Base-by-base conservation (phyloP, 495 filamentous ascomycete genomes). In the Daldinia grandis region DNA sequence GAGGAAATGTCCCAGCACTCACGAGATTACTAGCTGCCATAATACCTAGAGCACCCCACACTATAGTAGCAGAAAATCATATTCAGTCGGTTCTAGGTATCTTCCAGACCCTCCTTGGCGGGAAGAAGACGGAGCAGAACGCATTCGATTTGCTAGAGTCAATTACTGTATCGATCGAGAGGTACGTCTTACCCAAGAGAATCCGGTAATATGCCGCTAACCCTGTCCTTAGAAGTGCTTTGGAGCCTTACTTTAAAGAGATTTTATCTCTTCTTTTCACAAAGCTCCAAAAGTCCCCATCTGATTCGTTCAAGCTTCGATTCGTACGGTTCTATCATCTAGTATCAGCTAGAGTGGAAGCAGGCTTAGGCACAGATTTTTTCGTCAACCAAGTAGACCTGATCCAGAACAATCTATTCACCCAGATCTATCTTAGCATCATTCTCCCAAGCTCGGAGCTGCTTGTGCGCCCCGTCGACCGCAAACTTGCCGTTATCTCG, bases 301-400 rank as follows among this genome's bases (percentile, higher is more conserved):
- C 94, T 0, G 94, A 97, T 69, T 89, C 84, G 31, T 90, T 95
- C 77, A 89, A 92, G 42, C 78, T 90, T 30, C 88, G 92, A 57
- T 97, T 98, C 71, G 89, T 92, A 31, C 91, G 93, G 35, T 92
- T 98, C 82, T 98, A 93, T 78, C 94, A 98, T 77, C 90, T 98
- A 74, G 84, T 98, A 40, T 92, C 92, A 51, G 90, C 93, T 10
- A 87, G 86, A 42, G 85, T 89, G 19, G 89, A 93, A 74, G 67
- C 68, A n/a, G 93, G 93, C 28, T 87, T 94, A 55, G 94, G 93
- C 50, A 87, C 93, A 15, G 96, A 99, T 78, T 96, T 92, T 79
- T 90, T 97, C 80, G 90, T 97, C 81, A 84, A 82, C 64, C 85
- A 91, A 62, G 88, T 90, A 35, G 94, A 99, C 73, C 82, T 88